phyloP scores from a whole-genome alignment of 441 rosid species.

The California macrophylla region DNA sequence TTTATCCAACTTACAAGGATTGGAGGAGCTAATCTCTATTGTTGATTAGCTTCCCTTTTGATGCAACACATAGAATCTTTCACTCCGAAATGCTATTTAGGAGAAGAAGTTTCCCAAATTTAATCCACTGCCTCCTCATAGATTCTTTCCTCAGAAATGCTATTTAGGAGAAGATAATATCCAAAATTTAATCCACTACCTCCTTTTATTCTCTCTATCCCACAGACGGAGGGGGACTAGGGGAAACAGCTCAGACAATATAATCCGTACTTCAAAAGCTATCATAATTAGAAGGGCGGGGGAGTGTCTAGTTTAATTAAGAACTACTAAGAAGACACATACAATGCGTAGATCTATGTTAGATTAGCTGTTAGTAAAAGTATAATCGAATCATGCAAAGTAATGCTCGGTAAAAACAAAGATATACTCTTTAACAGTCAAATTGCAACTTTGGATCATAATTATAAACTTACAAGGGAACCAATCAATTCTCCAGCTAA shows the following conservation, averaged over 20 bases:
- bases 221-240: neutral
- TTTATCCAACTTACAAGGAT: neutral
- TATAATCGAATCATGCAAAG: neutral
- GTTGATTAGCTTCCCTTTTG: neutral
- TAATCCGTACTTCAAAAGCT: neutral
- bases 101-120: neutral
- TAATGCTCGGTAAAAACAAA: neutral
- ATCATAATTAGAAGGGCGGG: neutral
- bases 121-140: neutral
- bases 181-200: neutral
- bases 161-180: neutral
- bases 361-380: neutral
- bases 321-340: neutral
- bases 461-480: neutral
- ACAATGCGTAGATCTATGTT: neutral
- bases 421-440: neutral
- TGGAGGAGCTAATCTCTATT: neutral
- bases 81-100: neutral
- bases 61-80: neutral
- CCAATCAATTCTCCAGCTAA: neutral
- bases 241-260: neutral
- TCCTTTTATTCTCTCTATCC: neutral
- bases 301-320: neutral
- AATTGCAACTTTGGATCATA: neutral
- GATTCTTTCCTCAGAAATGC: neutral